A percentile compares a stretch with the other conserved stretches of the same genome.
These are phyloP conservation scores for Acacia acuminata DNA, from an alignment of 306 rosid species.

Conservation along the genomic window DNA sequence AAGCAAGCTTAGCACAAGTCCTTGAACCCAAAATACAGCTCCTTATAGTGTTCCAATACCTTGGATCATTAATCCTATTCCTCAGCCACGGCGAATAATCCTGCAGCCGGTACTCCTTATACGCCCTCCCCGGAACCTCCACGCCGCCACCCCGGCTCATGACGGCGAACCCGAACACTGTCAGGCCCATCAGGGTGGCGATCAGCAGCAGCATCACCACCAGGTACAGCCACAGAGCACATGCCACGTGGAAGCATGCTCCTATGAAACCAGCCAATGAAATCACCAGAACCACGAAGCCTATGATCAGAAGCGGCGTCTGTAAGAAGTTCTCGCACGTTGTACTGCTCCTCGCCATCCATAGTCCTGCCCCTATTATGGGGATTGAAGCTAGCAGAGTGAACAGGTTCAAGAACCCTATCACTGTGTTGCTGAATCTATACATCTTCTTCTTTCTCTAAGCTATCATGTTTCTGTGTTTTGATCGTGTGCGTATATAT, in stretches of 20 bases:
- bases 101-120: constrained; percentile 60
- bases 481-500: background rate
- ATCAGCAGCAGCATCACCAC: constrained; percentile 79
- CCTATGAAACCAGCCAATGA: constrained; percentile 94
- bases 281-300: constrained; percentile 73
- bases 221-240: constrained; percentile 89
- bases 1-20: constrained; percentile 58
- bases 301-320: constrained; percentile 77
- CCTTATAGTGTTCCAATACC: constrained; percentile 70
- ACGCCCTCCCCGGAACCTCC: constrained; percentile 72
- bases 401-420: constrained; percentile 82
- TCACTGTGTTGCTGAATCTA: constrained; percentile 91
- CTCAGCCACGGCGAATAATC: constrained; percentile 82
- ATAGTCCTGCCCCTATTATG: constrained; percentile 86
- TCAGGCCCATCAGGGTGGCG: constrained; percentile 61
- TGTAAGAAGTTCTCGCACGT: constrained; percentile 82
- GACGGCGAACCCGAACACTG: constrained; percentile 81
- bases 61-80: constrained; percentile 62
- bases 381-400: constrained; percentile 92
- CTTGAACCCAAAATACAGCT: constrained; percentile 83
- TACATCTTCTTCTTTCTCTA: constrained; percentile 42
- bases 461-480: background rate
- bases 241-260: constrained; percentile 90
- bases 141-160: constrained; percentile 72
- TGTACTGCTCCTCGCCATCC: constrained; percentile 90